Conservation (phyloP, 768 basidiomycete genomes). For the Mycena rosella region DNA sequence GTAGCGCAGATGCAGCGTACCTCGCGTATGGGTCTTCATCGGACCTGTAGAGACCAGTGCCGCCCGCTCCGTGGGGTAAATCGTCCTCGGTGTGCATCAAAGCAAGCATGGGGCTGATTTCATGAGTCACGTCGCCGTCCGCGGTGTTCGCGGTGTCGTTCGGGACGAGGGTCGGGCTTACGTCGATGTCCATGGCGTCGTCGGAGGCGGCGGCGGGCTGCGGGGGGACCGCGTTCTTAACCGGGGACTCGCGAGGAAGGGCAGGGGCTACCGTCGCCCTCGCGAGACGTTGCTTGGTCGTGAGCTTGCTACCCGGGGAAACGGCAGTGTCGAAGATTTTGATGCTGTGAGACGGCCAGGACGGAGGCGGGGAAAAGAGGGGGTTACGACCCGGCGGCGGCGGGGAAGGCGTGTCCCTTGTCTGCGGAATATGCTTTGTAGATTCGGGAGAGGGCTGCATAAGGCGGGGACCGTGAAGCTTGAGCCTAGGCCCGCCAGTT, state of each 20-base stretch:
- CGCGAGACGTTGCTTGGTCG: conserved; percentile 2
- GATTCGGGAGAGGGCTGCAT: no score
- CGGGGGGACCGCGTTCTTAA: no score
- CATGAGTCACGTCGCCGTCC: neutral
- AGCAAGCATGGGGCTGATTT: neutral
- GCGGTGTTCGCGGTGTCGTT: neutral
- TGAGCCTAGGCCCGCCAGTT: neutral
- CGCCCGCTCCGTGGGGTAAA: neutral
- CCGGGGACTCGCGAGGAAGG: conserved; percentile 7
- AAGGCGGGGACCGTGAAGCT: neutral
- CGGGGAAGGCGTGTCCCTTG: neutral
- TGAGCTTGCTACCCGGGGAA: neutral
- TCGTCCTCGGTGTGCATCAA: neutral
- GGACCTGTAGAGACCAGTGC: neutral
- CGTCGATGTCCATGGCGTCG: conserved; percentile 6
- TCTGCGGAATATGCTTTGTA: no score
- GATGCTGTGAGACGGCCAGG: neutral
- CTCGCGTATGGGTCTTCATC: conserved; percentile 17
- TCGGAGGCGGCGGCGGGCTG: neutral
- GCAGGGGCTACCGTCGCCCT: neutral
- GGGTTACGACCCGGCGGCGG: neutral
- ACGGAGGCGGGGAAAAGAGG: neutral
- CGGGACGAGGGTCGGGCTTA: neutral
- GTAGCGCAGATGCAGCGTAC: neutral
- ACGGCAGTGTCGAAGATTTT: neutral